Evolutionary conservation across 2,329 filamentous ascomycete genomes (phyloP).

Genomic region (Dactylellina parvicollis): DNA sequence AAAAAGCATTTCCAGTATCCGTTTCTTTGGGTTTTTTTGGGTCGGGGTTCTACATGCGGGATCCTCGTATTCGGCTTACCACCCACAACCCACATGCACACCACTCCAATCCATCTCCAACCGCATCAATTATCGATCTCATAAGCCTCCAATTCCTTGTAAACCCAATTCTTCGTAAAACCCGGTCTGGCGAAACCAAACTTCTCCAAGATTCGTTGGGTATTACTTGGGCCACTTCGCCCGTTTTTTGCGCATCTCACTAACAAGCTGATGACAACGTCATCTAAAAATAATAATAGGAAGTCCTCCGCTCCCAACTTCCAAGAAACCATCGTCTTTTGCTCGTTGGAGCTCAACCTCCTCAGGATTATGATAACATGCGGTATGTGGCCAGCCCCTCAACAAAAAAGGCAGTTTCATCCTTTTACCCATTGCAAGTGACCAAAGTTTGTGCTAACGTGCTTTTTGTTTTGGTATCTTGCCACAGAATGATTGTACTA

Average conservation of each 20-base stretch:
- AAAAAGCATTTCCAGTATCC: slow-evolving; percentile 1
- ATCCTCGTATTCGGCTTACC: too few relatives aligned
- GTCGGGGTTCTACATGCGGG: too few relatives aligned
- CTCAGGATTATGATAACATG: slow-evolving; percentile 31
- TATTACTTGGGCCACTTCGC: too few relatives aligned
- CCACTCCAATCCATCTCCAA: too few relatives aligned
- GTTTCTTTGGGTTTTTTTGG: neutral
- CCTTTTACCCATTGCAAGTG: neutral
- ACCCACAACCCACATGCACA: too few relatives aligned
- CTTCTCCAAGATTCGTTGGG: too few relatives aligned
- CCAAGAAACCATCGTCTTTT: slow-evolving; percentile 33
- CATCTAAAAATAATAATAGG: slow-evolving; percentile 14
- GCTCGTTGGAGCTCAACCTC: neutral
- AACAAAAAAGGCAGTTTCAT: neutral
- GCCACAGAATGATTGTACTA: slow-evolving; percentile 43
- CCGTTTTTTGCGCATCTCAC: too few relatives aligned
- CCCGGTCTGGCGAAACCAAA: too few relatives aligned
- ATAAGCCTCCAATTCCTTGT: too few relatives aligned
- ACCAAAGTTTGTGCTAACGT: neutral
- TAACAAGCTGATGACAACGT: too few relatives aligned
- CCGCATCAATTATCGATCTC: too few relatives aligned
- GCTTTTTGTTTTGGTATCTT: neutral
- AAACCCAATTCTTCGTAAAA: too few relatives aligned
- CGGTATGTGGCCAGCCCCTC: slow-evolving; percentile 12
- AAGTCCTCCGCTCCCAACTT: slow-evolving; percentile 23